Conservation (phyloP, 306 rosid species). For the Abrus precatorius region DNA sequence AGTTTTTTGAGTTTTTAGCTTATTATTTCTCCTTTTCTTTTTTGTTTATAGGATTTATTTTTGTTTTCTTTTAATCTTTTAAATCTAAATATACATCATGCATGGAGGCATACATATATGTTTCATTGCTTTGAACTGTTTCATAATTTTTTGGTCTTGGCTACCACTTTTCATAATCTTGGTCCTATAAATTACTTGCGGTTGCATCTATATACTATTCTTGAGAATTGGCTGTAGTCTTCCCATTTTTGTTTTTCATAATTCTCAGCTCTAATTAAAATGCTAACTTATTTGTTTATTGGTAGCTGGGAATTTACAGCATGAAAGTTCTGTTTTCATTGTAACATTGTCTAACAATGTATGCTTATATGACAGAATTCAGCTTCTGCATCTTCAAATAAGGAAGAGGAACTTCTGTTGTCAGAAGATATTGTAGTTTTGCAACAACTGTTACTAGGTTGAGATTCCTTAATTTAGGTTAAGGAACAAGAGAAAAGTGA, state of each 20-base stretch:
- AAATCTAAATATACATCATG: neutral
- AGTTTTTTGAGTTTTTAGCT: neutral
- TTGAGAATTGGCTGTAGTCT: constrained; percentile 25
- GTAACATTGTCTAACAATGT: constrained; percentile 35
- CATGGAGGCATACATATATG: neutral
- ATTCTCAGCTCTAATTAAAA: constrained; percentile 1
- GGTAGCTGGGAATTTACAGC: constrained; percentile 45
- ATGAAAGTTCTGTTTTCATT: constrained; percentile 44
- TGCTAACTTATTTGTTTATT: constrained; percentile 17
- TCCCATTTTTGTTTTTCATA: constrained; percentile 1
- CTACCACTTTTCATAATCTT: neutral
- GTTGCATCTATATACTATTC: constrained; percentile 8
- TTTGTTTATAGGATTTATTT: neutral
- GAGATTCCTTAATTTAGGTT: constrained; percentile 45
- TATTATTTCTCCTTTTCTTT: neutral
- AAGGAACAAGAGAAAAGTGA: constrained; percentile 34
- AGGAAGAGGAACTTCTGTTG: constrained; percentile 31
- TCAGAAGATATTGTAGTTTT: constrained; percentile 15
- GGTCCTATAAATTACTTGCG: constrained; percentile 2
- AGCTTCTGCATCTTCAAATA: constrained; percentile 36
- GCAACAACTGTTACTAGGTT: constrained; percentile 41
- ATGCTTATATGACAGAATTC: constrained; percentile 23
- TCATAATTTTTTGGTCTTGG: neutral
- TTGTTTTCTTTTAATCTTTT: neutral
- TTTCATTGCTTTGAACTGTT: neutral